Base-by-base conservation (phyloP, 2,329 filamentous ascomycete species). In the Sclerotinia glacialis region DNA sequence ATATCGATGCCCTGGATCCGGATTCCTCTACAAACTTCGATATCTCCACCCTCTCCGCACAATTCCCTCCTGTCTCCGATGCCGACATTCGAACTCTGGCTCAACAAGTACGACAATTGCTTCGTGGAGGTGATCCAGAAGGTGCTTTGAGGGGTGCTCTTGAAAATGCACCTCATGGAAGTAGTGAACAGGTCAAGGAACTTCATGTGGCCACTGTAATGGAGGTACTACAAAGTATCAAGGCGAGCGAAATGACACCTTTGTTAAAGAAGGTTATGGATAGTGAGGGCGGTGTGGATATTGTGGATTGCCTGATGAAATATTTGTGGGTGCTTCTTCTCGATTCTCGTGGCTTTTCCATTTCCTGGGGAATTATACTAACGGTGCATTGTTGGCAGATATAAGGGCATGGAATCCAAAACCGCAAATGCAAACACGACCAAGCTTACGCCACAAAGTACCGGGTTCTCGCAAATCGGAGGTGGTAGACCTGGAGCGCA, bases 151-250 rank as follows among this genome's bases (percentile, higher is more conserved):
- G 90, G 73, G 88, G 91, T 34, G 93, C 90, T 66, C 81, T 97
- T 71, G 93, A 97, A 81, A 92, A 86, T 73, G 91, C 92, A 46
- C 93, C 96, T 44, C 97, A 89, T 75, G 86, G 83, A 65, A 86
- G 84, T 23, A 78, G 79, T 49, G 84, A 86, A 60, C 78, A 75
- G 11, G 85, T 85, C 67, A 88, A 88, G 89, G 92, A 97, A 71
- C 83, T 92, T 40, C 93, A 98, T 78, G 82, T 97, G 71, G 87
- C 91, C 72, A 94, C 91, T 26, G 90, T 99, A 50, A 87, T 92
- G 69, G 95, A 99, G 80, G 93, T 98, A 67, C 83, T 99, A 71
- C 93, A 97, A 79, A 95, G 92, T 26, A 98, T 98, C 80, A 93
- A 96, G 78, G 93, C 95, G 76, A 91, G 91, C 73, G 95, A 99